phyloP scores from a whole-genome alignment of 2,329 filamentous ascomycete genomes.

The Diplodia sapinea region DNA sequence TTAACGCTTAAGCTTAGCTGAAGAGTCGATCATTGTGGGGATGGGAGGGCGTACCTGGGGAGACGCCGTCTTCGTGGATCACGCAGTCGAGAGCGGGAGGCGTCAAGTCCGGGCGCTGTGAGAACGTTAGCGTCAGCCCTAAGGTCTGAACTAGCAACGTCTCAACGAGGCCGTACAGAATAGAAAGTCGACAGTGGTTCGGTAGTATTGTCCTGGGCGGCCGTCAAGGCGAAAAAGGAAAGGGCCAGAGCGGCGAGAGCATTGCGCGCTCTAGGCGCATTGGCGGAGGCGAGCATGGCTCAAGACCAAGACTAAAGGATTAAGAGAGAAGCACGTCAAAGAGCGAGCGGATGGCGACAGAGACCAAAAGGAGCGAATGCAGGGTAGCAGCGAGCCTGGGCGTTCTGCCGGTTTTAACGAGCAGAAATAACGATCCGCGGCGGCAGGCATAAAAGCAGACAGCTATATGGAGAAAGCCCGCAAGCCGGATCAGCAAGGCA shows the following conservation, averaged over 20 bases:
- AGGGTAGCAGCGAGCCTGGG: conserved; percentile 3
- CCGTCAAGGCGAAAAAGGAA: conserved; percentile 20
- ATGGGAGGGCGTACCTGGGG: conserved; percentile 20
- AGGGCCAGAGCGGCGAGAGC: conserved; percentile 14
- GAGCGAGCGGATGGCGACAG: conserved; percentile 19
- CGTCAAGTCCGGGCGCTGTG: conserved; percentile 37
- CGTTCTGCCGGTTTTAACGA: conserved; percentile 11
- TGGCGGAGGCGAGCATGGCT: conserved; percentile 14
- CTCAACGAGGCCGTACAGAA: conserved; percentile 26
- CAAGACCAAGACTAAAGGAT: background rate
- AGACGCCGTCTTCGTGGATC: conserved; percentile 32
- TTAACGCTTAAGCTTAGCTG: conserved; percentile 11
- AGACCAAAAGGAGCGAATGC: conserved; percentile 23
- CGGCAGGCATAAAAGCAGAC: conserved; percentile 13
- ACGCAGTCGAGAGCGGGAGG: conserved; percentile 37
- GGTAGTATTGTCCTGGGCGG: conserved; percentile 30
- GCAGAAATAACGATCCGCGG: conserved; percentile 29
- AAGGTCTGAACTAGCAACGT: background rate
- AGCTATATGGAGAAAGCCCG: background rate
- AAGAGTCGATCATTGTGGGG: conserved; percentile 10
- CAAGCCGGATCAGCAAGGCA: conserved; percentile 14
- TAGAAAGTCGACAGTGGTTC: conserved; percentile 36
- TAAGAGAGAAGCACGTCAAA: conserved; percentile 20
- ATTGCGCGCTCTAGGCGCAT: conserved; percentile 9
- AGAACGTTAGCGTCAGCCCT: background rate